Percentiles rank a stretch among this genome's conserved stretches.
These are phyloP conservation scores for Solanum etuberosum DNA, from an alignment of 257 asterid genomes.

Conservation along the genomic window DNA sequence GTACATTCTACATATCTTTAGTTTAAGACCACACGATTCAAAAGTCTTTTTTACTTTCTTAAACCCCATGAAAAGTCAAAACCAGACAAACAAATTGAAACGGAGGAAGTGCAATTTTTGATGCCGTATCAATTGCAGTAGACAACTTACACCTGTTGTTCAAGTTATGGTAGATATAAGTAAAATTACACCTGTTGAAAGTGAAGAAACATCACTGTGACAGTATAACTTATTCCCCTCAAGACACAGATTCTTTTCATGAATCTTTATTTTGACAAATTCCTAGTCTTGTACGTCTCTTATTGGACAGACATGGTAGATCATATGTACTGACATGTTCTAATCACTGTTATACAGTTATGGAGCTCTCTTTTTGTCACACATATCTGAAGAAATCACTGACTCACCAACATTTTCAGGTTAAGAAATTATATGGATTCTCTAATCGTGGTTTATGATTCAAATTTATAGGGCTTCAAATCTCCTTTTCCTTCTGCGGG, in stretches of 20 bases:
- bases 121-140: neutral
- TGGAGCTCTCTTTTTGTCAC: conserved; percentile 61
- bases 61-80: neutral
- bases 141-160: neutral
- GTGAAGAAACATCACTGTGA: neutral
- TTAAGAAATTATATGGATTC: conserved; percentile 10
- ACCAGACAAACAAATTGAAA: neutral
- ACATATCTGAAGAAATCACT: conserved; percentile 58
- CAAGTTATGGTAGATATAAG: neutral
- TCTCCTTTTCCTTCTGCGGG: conserved; percentile 6
- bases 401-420: conserved; percentile 86
- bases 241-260: neutral
- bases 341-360: conserved; percentile 37
- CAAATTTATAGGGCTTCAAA: neutral
- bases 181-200: neutral
- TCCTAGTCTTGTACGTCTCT: neutral
- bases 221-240: neutral
- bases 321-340: neutral
- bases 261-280: neutral
- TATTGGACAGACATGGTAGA: neutral
- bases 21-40: neutral
- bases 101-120: neutral
- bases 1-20: neutral
- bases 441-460: neutral
- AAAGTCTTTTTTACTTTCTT: neutral